Evolutionary conservation across 2,329 filamentous ascomycete species (phyloP).

Genomic region (Apiospora arundinis): DNA sequence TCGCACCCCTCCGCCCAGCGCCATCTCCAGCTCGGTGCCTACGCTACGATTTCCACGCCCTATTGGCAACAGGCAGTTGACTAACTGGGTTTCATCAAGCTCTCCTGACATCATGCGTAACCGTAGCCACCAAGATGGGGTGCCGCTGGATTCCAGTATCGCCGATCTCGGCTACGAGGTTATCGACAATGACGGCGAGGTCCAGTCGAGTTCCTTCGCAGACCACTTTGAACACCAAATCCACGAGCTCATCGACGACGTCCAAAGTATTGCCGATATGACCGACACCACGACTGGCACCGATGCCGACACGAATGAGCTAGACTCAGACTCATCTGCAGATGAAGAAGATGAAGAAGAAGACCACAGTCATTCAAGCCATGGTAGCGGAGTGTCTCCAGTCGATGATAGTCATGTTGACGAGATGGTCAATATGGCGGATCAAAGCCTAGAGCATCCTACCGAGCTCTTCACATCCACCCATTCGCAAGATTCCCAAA

Average conservation of each 20-base stretch:
- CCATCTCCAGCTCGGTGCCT: constrained; percentile 48
- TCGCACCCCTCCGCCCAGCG: constrained; percentile 17
- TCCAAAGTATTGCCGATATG: constrained; percentile 51
- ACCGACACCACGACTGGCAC: constrained; percentile 51
- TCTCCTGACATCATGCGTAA: constrained; percentile 62
- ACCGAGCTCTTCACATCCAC: constrained; percentile 36
- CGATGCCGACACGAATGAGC: constrained; percentile 54
- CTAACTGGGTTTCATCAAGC: constrained; percentile 65
- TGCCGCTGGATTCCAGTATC: constrained; percentile 51
- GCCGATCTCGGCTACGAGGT: constrained; percentile 64
- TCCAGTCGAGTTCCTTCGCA: constrained; percentile 56
- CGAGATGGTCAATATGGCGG: constrained; percentile 36
- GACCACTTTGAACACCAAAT: constrained; percentile 56
- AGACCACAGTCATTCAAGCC: constrained; percentile 27
- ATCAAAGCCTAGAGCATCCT: constrained; percentile 41
- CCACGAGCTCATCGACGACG: constrained; percentile 49
- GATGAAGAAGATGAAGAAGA: constrained; percentile 33
- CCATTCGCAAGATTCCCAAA: neutral
- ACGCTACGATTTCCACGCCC: constrained; percentile 63
- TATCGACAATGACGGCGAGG: constrained; percentile 60
- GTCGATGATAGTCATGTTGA: constrained; percentile 24
- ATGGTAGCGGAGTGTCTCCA: constrained; percentile 27
- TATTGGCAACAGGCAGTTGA: constrained; percentile 60
- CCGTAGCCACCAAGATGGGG: constrained; percentile 48
- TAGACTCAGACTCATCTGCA: constrained; percentile 46